These are phyloP conservation scores for Micractinium conductrix DNA, from an alignment of 139 green algal species.

Conservation along the genomic window DNA sequence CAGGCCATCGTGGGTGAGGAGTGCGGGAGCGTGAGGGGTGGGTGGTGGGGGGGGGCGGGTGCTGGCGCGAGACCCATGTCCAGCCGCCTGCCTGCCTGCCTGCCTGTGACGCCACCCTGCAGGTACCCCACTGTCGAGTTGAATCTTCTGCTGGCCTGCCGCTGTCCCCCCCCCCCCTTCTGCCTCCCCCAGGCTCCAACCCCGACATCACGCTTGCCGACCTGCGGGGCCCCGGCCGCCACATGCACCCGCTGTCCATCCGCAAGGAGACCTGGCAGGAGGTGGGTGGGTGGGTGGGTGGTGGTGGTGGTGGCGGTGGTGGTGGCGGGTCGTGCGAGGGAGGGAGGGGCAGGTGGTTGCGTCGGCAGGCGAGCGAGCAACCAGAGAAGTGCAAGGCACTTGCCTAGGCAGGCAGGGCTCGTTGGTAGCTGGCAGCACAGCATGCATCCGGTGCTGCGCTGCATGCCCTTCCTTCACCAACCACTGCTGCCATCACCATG, in stretches of 20 bases:
- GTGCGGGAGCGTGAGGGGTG: neutral
- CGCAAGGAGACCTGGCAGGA: constrained; percentile 70
- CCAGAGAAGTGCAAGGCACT: too few species aligned
- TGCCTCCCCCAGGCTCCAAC: constrained; percentile 18
- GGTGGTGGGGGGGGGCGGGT: neutral
- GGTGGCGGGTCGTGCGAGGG: too few species aligned
- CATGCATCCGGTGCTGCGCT: too few species aligned
- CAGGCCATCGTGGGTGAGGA: constrained; percentile 19
- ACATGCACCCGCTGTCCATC: constrained; percentile 11
- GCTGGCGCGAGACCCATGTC: neutral
- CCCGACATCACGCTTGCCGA: constrained; percentile 40
- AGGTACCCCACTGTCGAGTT: neutral
- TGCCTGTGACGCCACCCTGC: neutral
- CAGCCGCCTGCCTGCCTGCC: neutral
- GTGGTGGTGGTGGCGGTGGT: neutral
- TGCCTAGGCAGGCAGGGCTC: too few species aligned
- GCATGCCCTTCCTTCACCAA: too few species aligned
- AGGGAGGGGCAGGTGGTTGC: too few species aligned
- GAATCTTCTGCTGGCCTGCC: too few species aligned
- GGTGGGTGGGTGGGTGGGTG: neutral
- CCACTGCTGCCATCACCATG: neutral
- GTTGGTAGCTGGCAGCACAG: too few species aligned
- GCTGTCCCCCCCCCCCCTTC: too few species aligned
- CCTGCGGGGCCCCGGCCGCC: constrained; percentile 27
- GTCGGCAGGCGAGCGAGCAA: too few species aligned